Evolutionary conservation across 345 rosid genomes (phyloP), one percentile per base, ranked within the genome.

Genomic region (Durio zibethinus): DNA sequence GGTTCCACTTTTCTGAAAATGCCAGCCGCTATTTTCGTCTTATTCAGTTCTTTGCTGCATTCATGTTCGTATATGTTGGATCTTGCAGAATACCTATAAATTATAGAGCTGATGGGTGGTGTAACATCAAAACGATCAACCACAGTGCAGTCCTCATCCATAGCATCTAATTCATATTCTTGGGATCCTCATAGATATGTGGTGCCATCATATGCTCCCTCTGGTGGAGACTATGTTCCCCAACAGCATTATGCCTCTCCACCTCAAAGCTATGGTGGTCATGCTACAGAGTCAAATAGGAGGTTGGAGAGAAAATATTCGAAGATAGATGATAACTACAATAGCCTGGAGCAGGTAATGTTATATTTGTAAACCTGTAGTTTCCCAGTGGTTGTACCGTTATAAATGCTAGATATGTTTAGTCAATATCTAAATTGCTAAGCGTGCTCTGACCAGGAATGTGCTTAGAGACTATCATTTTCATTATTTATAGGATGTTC

Each of bases 221-320:
- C 92, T 52, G 75, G 72, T 50, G 89, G 74, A 75, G 87, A 82
- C 54, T 80, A 80, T 86, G 86, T 50, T n/a, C 57, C 84, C 20
- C 80, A 75, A 38, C 87, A 79, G 38, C 78, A 80, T 53, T 81
- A 81, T 79, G 83, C 75, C 31, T 75, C 87, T 20, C 84, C 85
- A 23, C 75, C 88, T 83, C 87, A 72, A 56, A 81, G 82, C 76
- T 80, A 88, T 35, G 79, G 80, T 11, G 66, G 81, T 73, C 82
- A 31, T 71, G 84, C 82, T 52, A 76, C 84, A 8, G 78, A 83
- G 31, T 45, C 89, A 10, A 73, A 53, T 21, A 85, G 79, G 86
- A 85, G 80, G 73, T 75, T 91, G 79, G 90, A 88, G 78, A 83
- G 95, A 81, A 89, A 91, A 80, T 91, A 79, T 71, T 88, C 92